Percentiles rank a stretch among this genome's conserved stretches.
phyloP scores from a whole-genome alignment of 176 grass and related monocot genomes.

The Canna indica region DNA sequence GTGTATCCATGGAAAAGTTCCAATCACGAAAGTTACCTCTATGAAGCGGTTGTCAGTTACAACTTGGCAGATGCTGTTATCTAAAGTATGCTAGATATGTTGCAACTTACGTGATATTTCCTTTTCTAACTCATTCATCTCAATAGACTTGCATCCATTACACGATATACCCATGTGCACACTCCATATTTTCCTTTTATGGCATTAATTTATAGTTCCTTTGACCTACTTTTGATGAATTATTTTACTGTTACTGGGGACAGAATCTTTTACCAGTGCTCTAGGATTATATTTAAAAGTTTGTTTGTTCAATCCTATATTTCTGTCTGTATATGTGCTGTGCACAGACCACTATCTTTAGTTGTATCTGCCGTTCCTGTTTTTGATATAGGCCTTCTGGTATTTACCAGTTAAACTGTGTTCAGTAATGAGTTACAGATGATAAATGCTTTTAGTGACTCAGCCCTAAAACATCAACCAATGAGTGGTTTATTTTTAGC shows the following conservation, averaged over 20 bases:
- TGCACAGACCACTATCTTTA: background rate
- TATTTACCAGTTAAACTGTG: no score
- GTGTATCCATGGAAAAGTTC: constrained; percentile 80
- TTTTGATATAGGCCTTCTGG: no score
- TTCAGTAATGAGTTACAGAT: no score
- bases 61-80: constrained; percentile 66
- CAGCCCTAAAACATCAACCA: no score
- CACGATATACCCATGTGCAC: background rate
- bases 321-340: background rate
- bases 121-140: background rate
- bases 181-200: background rate
- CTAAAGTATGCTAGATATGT: constrained; percentile 40
- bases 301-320: background rate
- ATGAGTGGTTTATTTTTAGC: no score
- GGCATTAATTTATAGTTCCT: background rate
- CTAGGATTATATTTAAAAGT: background rate
- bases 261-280: background rate
- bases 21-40: constrained; percentile 61
- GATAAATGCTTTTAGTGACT: no score
- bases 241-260: background rate
- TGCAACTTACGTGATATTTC: background rate
- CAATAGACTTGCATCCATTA: background rate
- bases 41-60: constrained; percentile 74
- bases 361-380: no score
- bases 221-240: background rate